phyloP scores from a whole-genome alignment of 129 eudicot species.

The Chrysanthemum makinoi region DNA sequence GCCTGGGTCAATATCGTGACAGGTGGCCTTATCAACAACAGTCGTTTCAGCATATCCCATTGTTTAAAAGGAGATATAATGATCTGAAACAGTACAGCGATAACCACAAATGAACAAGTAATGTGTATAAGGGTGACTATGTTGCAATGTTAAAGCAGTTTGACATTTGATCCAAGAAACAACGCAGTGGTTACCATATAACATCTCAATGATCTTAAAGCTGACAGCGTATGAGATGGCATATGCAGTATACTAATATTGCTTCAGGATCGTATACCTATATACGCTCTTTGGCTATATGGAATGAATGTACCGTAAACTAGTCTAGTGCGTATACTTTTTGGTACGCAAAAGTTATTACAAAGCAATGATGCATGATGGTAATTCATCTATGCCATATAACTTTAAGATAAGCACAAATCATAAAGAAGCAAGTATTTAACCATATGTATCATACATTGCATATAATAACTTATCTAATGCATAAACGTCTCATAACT shows the following conservation, averaged over 20 bases:
- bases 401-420: background rate
- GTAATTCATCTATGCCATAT: background rate
- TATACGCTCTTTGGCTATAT: background rate
- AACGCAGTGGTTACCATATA: background rate
- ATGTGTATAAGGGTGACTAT: background rate
- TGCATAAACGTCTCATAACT: too few species aligned
- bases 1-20: background rate
- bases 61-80: slow-evolving; percentile 1
- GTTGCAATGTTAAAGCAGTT: slow-evolving; percentile 9
- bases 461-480: too few species aligned
- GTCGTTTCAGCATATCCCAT: slow-evolving; percentile 53
- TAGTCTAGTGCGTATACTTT: background rate
- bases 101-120: background rate
- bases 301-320: background rate
- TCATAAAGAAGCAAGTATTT: background rate
- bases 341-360: background rate
- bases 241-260: too few species aligned
- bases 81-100: background rate
- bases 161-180: background rate
- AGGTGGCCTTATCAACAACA: background rate
- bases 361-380: background rate
- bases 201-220: background rate
- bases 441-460: too few species aligned
- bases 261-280: too few species aligned
- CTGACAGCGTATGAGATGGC: background rate